Evolutionary conservation across 176 grass and related monocot genomes (phyloP).

Genomic region (Aegilops umbellulata): DNA sequence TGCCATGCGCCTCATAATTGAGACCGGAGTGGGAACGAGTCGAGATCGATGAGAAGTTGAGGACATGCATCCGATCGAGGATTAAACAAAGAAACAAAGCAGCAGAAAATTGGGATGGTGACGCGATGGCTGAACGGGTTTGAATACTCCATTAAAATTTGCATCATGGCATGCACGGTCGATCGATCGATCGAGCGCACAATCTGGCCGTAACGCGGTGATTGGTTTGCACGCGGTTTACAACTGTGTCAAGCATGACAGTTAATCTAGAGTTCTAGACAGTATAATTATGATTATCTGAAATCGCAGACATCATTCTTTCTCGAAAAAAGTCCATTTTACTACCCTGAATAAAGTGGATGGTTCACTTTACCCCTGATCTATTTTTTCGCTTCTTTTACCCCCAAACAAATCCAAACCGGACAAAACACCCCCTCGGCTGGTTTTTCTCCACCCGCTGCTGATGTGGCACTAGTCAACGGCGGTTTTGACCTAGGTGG

Average conservation of each 20-base stretch:
- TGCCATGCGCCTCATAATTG: conserved; percentile 29
- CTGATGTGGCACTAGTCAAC: too few species aligned
- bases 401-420: too few species aligned
- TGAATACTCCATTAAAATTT: neutral
- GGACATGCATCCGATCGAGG: neutral
- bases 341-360: too few species aligned
- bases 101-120: neutral
- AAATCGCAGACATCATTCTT: neutral
- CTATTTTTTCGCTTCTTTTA: too few species aligned
- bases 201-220: neutral
- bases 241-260: conserved; percentile 23
- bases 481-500: too few species aligned
- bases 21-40: conserved; percentile 34
- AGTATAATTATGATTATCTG: neutral
- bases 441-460: too few species aligned
- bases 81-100: conserved; percentile 18
- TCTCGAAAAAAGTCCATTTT: too few species aligned
- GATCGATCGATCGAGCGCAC: neutral
- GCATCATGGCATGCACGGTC: neutral
- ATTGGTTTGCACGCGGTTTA: neutral
- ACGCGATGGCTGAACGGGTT: conserved; percentile 32
- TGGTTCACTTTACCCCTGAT: too few species aligned
- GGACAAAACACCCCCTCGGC: too few species aligned
- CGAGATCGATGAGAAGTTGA: neutral
- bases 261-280: neutral